Percentiles rank a stretch among this genome's conserved stretches.
Evolutionary conservation across 495 filamentous ascomycete genomes (phyloP).

Genomic region (Talaromyces borbonicus): DNA sequence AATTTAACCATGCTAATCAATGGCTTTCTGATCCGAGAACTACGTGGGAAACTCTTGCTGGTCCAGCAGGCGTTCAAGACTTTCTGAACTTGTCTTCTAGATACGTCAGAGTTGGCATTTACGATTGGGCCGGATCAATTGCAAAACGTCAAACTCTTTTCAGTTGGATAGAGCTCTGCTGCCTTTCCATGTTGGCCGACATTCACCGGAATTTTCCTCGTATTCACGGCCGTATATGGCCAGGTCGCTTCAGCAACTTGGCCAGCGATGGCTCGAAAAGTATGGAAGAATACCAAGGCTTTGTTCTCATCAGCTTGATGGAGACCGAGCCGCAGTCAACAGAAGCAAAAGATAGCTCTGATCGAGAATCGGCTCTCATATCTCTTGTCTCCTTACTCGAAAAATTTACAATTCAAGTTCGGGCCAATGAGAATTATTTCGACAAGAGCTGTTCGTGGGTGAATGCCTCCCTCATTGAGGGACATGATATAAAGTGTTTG

Average conservation of each 20-base stretch:
- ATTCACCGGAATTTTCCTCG: slow-evolving; percentile 33
- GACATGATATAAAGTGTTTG: slow-evolving; percentile 24
- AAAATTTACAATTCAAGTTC: slow-evolving; percentile 38
- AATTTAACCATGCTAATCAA: slow-evolving; percentile 34
- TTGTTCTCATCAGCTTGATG: slow-evolving; percentile 48
- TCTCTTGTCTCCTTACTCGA: slow-evolving; percentile 28
- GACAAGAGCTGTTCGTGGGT: slow-evolving; percentile 39
- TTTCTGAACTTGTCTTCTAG: slow-evolving; percentile 36
- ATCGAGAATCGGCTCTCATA: slow-evolving; percentile 11
- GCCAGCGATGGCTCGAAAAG: slow-evolving; percentile 5
- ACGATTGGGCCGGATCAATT: slow-evolving; percentile 44
- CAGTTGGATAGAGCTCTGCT: slow-evolving; percentile 46
- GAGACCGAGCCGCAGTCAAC: slow-evolving; percentile 8
- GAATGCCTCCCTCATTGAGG: slow-evolving; percentile 28
- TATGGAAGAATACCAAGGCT: slow-evolving; percentile 34
- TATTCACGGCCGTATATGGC: slow-evolving; percentile 46
- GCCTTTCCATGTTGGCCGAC: slow-evolving; percentile 38
- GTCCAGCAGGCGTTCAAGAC: slow-evolving; percentile 17
- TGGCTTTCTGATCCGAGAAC: slow-evolving; percentile 19
- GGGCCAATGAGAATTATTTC: slow-evolving; percentile 36
- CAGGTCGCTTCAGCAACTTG: slow-evolving; percentile 36
- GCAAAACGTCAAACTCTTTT: slow-evolving; percentile 35
- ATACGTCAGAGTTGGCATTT: slow-evolving; percentile 42
- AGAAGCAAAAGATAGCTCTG: background rate
- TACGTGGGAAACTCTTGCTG: slow-evolving; percentile 34